Evolutionary conservation across 2,329 filamentous ascomycete genomes (phyloP), one percentile per base, ranked within the genome.

Genomic region (Cladorrhinum sp.): DNA sequence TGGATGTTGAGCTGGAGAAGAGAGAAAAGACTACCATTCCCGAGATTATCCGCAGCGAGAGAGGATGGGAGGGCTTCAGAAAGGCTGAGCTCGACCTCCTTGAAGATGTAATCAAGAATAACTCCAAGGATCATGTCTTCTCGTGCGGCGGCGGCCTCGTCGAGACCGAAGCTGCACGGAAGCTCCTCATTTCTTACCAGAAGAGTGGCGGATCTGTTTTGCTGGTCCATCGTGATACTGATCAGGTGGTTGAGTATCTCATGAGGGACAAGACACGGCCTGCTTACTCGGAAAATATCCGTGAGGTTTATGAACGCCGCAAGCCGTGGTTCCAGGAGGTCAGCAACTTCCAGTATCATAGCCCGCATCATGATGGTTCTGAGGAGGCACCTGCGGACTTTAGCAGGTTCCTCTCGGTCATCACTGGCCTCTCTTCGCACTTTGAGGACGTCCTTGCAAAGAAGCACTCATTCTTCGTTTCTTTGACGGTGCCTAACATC

Each of bases 81-180:
- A 81, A 84, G 24, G 87, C 89, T 22, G 95, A 99, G 73, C 75
- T 93, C 8, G 83, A 84, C 2, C 79, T 97, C 5, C 79, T 99
- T 6, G 83, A 85, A 65, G 85, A 87, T 48, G 84, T 91, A 25
- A 85, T 96, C 72, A 84, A 85, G 57, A 91, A 93, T 59, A 89
- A 90, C 67, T 79, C 90, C 1, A 84, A 81, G 1, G 89, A 89
- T 3, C 81, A 96, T 70, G 84, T 99, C 63, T 92, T 99, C 71
- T 95, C 95, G 1, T 98, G 93, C 66, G 95, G 95, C 57, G 95
- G 95, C 49, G 95, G 95, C 27, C 85, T 99, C 27, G 93, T 99
- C 10, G 95, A 99, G 73, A 90, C 85, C 0, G 84, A 89, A 1
- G 88, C 89, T 69, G 92, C 92, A 20, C 87, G 93, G 16, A 83